Conservation (phyloP, 257 asterid genomes). For the Datura wrightii region DNA sequence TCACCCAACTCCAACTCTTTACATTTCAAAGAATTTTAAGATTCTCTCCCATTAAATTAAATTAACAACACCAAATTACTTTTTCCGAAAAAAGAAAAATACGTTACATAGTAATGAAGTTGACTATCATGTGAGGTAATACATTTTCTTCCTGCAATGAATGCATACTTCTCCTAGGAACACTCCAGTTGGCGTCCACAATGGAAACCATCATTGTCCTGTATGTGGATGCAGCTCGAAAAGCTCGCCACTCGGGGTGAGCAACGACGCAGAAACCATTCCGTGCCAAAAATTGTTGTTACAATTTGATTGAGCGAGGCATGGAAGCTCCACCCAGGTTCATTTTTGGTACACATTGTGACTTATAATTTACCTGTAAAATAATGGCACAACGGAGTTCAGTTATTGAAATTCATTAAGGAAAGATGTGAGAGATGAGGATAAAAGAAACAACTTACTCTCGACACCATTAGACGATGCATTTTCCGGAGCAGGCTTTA, state of each 20-base stretch:
- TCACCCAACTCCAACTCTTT: background rate
- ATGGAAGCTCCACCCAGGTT: background rate
- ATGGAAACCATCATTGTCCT: background rate
- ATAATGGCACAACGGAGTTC: constrained; percentile 29
- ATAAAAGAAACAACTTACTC: constrained; percentile 47
- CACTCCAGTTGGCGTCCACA: background rate
- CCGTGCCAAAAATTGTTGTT: background rate
- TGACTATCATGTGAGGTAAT: background rate
- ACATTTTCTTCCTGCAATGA: background rate
- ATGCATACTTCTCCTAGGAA: background rate
- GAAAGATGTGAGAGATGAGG: constrained; percentile 17
- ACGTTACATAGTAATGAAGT: background rate
- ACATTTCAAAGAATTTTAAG: background rate
- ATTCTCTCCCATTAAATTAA: background rate
- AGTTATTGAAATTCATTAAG: background rate
- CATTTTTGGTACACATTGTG: constrained; percentile 32
- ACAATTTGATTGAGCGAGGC: background rate
- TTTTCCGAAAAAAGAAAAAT: background rate
- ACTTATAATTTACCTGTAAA: constrained; percentile 52
- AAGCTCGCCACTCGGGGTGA: background rate
- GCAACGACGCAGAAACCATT: background rate
- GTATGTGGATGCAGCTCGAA: background rate
- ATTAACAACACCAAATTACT: background rate
- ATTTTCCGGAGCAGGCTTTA: constrained; percentile 50
- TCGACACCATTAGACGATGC: constrained; percentile 37